phyloP scores from a whole-genome alignment of 2,329 filamentous ascomycete species.

The Rhexocercosporidium sp. region DNA sequence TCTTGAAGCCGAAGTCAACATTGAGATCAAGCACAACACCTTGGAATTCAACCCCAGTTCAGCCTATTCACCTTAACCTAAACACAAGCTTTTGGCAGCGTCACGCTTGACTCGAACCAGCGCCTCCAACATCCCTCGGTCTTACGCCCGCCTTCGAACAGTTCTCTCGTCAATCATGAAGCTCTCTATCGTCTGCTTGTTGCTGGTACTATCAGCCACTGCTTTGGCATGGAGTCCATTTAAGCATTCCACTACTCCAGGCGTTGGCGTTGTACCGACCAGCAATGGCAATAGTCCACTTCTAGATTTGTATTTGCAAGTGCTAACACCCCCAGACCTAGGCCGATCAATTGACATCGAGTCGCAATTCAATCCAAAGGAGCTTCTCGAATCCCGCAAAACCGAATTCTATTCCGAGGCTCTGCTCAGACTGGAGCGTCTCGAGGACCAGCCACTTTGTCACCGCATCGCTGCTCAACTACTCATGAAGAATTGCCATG shows the following conservation, averaged over 20 bases:
- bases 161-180: constrained; percentile 15
- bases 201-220: constrained; percentile 6
- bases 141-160: neutral
- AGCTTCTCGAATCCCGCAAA: constrained; percentile 33
- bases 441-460: constrained; percentile 42
- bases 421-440: constrained; percentile 39
- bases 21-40: neutral
- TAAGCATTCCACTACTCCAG: neutral
- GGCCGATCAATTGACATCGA: neutral
- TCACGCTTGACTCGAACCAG: neutral
- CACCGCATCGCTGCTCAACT: constrained; percentile 42
- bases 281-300: constrained; percentile 8
- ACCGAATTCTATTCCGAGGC: constrained; percentile 41
- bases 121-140: neutral
- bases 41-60: neutral
- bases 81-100: neutral
- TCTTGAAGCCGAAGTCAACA: neutral
- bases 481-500: constrained; percentile 42
- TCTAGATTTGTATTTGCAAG: neutral
- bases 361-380: constrained; percentile 25
- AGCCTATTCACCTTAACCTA: neutral
- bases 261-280: neutral
- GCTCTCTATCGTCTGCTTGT: constrained; percentile 3
- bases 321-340: constrained; percentile 5
- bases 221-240: constrained; percentile 23